Evolutionary conservation across 192 early-diverging fungal species (phyloP).

Genomic region (Podila minutissima): DNA sequence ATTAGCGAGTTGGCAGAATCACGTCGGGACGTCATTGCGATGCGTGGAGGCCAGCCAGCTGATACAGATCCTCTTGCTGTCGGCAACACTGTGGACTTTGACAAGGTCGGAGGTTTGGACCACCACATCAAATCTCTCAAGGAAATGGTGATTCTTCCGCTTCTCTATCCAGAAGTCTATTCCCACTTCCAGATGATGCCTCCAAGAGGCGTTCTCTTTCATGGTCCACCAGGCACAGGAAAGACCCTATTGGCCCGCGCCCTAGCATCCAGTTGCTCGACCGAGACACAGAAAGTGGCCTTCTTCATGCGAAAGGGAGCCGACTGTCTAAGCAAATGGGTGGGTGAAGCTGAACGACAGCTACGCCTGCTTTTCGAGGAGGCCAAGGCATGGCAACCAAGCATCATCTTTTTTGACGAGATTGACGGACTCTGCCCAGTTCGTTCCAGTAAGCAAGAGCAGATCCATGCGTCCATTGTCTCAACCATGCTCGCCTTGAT

Average conservation of each 20-base stretch:
- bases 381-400: constrained; percentile 72
- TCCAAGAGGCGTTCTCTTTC: constrained; percentile 74
- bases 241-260: constrained; percentile 75
- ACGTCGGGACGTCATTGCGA: constrained; percentile 38
- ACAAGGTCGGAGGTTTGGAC: constrained; percentile 59
- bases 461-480: constrained; percentile 76
- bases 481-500: constrained; percentile 79
- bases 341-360: constrained; percentile 77
- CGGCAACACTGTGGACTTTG: constrained; percentile 52
- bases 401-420: constrained; percentile 86
- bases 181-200: constrained; percentile 63
- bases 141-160: constrained; percentile 82
- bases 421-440: constrained; percentile 82
- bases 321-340: constrained; percentile 79
- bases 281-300: constrained; percentile 60
- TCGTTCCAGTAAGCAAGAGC: constrained; percentile 70
- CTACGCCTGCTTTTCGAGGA: constrained; percentile 74
- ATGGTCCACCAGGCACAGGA: constrained; percentile 78
- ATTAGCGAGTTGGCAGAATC: constrained; percentile 43
- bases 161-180: constrained; percentile 77
- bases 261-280: constrained; percentile 54
- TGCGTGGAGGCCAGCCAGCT: constrained; percentile 21
- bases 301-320: constrained; percentile 82
- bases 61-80: constrained; percentile 42
- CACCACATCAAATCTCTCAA: constrained; percentile 71